phyloP scores from a whole-genome alignment of 768 basidiomycete genomes.

The Macrolepiota dolichaula region DNA sequence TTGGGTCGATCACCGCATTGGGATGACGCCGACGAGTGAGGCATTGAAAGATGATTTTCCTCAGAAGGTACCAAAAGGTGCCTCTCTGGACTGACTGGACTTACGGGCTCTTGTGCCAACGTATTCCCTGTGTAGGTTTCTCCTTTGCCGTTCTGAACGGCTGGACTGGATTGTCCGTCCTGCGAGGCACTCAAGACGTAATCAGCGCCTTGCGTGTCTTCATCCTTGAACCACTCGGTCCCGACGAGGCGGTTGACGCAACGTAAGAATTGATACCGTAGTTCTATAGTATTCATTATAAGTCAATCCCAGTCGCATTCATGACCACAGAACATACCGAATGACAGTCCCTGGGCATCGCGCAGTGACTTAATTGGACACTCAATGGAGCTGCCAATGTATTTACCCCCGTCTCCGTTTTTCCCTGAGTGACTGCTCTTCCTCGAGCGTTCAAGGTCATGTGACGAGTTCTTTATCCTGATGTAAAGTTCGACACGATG shows the following conservation, averaged over 20 bases:
- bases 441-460: not conserved
- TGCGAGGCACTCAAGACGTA: not conserved
- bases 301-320: too few relatives aligned
- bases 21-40: too few relatives aligned
- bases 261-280: not conserved
- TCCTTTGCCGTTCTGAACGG: not conserved
- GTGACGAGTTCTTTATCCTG: constrained; percentile 3
- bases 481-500: constrained; percentile 10
- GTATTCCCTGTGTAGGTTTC: not conserved
- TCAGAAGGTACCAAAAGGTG: not conserved
- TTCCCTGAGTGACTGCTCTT: too few relatives aligned
- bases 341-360: not conserved
- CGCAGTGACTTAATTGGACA: not conserved
- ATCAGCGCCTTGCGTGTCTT: not conserved
- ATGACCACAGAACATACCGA: not conserved
- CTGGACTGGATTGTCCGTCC: not conserved
- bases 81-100: too few relatives aligned
- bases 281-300: not conserved
- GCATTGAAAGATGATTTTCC: not conserved
- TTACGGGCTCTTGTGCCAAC: not conserved
- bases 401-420: not conserved
- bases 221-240: not conserved
- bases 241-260: not conserved
- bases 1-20: not conserved
- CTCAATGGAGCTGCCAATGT: not conserved